Evolutionary conservation across 75 land plant genomes (phyloP), one percentile per base, ranked within the genome.

Genomic region (Picea sitchensis): DNA sequence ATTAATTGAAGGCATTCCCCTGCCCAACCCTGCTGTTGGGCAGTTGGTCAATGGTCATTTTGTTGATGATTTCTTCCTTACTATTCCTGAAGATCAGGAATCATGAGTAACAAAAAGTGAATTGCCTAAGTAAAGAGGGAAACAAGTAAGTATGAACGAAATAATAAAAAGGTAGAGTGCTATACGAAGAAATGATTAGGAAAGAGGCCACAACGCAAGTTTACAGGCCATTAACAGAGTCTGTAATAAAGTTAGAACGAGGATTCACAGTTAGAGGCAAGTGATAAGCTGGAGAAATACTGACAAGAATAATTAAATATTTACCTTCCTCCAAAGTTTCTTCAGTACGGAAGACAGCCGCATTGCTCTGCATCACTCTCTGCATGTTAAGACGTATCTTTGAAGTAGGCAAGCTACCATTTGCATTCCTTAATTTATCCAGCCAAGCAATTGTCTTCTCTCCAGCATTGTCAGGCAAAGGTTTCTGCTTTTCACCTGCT

Each of bases 341-440:
- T 32, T 95, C 94, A 11, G 98, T 95, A 11, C 99, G 91, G 73
- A 98, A 98, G 5, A 98, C 99, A 75, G 99, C 99, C 80, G 99
- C 99, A 89, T 98, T 88, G 71, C 83, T 98, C 80, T 98, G 98
- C 99, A 98, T 95, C 2, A 91, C 82, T 11, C 98, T 85, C 78
- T 98, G 99, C 99, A 98, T 95, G 73, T 95, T 86, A 73, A 92
- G 82, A 32, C 99, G 92, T 64, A 98, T 93, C n/a, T 89, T 87
- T 74, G 98, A 90, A 61, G 98, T 98, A 69, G 92, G 91, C 12
- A 92, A 65, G 38, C 92, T 93, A 69, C 99, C 99, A 84, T 92
- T 90, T 59, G 94, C 81, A 75, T 93, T 90, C 78, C 99, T 91
- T 59, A 98, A 54, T 83, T 95, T 93, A 82, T 98, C 96, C 69